These are phyloP conservation scores for Colletotrichum scovillei DNA, from an alignment of 2,329 filamentous ascomycete species.

Conservation along the genomic window DNA sequence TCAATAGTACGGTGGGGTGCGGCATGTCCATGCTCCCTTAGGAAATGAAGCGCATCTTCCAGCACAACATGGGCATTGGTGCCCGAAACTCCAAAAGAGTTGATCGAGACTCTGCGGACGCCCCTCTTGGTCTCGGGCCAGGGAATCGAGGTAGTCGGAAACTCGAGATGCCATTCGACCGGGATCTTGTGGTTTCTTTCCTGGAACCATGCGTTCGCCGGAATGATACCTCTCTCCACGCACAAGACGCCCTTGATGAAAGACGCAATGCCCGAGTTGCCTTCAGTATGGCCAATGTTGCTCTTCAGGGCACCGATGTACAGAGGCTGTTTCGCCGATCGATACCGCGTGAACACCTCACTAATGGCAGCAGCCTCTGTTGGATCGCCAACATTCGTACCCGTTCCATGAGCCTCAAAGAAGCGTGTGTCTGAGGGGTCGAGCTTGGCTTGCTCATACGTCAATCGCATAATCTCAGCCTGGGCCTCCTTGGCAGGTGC, in stretches of 20 bases:
- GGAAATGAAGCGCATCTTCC: not conserved
- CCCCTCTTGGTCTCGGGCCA: conserved; percentile 44
- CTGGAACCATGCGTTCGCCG: conserved; percentile 43
- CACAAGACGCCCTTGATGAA: conserved; percentile 42
- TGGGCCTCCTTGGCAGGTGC: conserved; percentile 42
- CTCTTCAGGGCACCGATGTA: conserved; percentile 24
- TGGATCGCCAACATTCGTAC: conserved; percentile 66
- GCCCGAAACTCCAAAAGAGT: conserved; percentile 41
- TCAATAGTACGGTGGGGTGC: not conserved
- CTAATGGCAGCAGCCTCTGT: conserved; percentile 61
- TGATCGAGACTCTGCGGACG: conserved; percentile 62
- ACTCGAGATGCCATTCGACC: conserved; percentile 39
- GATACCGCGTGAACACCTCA: conserved; percentile 51
- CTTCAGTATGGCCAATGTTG: conserved; percentile 42
- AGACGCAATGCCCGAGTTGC: conserved; percentile 35
- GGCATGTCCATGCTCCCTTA: not conserved
- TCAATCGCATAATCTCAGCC: conserved; percentile 48
- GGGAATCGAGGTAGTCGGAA: conserved; percentile 43
- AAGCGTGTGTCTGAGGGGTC: conserved; percentile 44
- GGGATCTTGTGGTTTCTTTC: conserved; percentile 43
- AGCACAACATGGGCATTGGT: not conserved
- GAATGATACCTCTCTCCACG: conserved; percentile 43
- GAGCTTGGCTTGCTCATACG: conserved; percentile 46
- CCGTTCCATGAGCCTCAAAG: conserved; percentile 64
- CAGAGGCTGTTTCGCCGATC: conserved; percentile 46